phyloP scores from a whole-genome alignment of 2,329 filamentous ascomycete species.

The Calycina herbarum region DNA sequence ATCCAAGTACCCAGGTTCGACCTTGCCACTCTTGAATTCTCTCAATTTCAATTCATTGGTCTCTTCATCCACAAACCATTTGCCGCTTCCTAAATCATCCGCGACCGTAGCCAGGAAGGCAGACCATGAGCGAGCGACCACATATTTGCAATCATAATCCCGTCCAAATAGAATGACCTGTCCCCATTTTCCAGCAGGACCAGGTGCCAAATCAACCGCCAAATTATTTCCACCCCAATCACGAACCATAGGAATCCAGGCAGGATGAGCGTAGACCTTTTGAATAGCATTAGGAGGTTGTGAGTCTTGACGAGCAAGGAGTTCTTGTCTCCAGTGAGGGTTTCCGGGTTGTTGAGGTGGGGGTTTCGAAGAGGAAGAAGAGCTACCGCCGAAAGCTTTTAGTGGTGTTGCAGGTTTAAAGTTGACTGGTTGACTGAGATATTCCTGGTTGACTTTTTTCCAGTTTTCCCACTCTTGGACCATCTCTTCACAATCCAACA shows the following conservation, averaged over 20 bases:
- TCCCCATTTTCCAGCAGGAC: slow-evolving; percentile 87
- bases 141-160: slow-evolving; percentile 98
- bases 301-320: slow-evolving; percentile 81
- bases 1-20: slow-evolving; percentile 91
- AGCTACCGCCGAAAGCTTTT: slow-evolving; percentile 68
- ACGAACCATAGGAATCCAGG: slow-evolving; percentile 92
- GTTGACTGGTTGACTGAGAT: slow-evolving; percentile 56
- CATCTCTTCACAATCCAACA: slow-evolving; percentile 97
- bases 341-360: slow-evolving; percentile 52
- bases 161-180: slow-evolving; percentile 96
- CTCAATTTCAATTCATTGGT: slow-evolving; percentile 86
- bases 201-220: slow-evolving; percentile 88
- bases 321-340: slow-evolving; percentile 78
- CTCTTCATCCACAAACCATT: slow-evolving; percentile 92
- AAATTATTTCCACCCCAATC: slow-evolving; percentile 99
- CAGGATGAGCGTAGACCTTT: slow-evolving; percentile 88
- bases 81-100: slow-evolving; percentile 86
- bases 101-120: slow-evolving; percentile 83
- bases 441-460: slow-evolving; percentile 90
- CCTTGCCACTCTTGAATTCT: slow-evolving; percentile 84
- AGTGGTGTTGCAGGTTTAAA: slow-evolving; percentile 63
- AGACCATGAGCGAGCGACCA: slow-evolving; percentile 89
- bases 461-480: slow-evolving; percentile 97
- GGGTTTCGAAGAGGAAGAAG: slow-evolving; percentile 66
- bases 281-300: slow-evolving; percentile 85